A percentile compares a stretch with the other conserved stretches of the same genome.
Evolutionary conservation across 495 filamentous ascomycete genomes (phyloP).

Genomic region (Penicillium simplicissimum): DNA sequence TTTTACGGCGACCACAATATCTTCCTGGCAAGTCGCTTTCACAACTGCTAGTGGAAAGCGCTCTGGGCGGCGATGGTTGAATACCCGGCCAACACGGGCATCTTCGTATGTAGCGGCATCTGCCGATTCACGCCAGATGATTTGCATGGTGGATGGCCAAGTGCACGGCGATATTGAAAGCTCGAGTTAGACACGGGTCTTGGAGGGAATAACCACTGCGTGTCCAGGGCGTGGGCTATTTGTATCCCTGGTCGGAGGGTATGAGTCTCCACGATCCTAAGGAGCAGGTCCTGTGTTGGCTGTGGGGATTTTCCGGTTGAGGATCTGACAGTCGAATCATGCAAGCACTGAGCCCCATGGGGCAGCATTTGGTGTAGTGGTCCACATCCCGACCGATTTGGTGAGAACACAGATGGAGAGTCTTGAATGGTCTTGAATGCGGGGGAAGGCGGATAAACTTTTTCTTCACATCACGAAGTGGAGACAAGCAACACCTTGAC

Average conservation of each 20-base stretch:
- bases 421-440: neutral
- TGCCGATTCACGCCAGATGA: slow-evolving; percentile 16
- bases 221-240: neutral
- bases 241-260: neutral
- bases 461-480: neutral
- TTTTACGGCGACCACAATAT: slow-evolving; percentile 47
- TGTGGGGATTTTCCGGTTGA: neutral
- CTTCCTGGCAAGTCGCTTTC: slow-evolving; percentile 34
- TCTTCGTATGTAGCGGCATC: slow-evolving; percentile 31
- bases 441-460: slow-evolving; percentile 1
- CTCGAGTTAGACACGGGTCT: neutral
- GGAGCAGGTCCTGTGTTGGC: neutral
- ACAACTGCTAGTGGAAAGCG: slow-evolving; percentile 49
- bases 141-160: slow-evolving; percentile 5
- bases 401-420: neutral
- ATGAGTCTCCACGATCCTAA: neutral
- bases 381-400: slow-evolving; percentile 4
- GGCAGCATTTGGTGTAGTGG: neutral
- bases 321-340: too few relatives aligned
- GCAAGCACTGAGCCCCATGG: neutral
- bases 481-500: neutral
- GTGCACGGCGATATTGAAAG: neutral
- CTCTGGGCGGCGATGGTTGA: slow-evolving; percentile 39
- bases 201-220: neutral
- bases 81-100: slow-evolving; percentile 34